Percentiles rank a stretch among this genome's conserved stretches.
These are phyloP conservation scores for Athelia psychrophila DNA, from an alignment of 1,284 basidiomycete genomes.

Conservation along the genomic window DNA sequence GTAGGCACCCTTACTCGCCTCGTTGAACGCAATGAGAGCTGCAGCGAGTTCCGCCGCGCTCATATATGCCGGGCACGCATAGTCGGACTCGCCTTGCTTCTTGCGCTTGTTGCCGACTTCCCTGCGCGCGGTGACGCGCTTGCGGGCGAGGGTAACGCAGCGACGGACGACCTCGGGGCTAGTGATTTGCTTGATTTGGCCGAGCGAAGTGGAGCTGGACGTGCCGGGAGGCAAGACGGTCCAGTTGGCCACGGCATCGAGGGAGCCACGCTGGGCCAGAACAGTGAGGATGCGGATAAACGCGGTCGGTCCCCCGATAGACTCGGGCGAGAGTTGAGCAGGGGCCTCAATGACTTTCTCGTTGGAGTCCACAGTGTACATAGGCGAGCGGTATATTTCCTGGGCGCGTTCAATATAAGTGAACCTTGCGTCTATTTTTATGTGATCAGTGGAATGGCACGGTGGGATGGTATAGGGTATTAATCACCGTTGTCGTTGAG, in stretches of 20 bases:
- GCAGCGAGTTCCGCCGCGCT: conserved; percentile 26
- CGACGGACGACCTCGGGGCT: conserved; percentile 18
- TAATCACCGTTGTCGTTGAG: background rate
- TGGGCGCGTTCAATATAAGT: conserved; percentile 11
- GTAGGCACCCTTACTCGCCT: conserved; percentile 19
- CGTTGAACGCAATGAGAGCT: conserved; percentile 23
- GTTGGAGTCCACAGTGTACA: conserved; percentile 12
- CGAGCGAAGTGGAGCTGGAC: conserved; percentile 12
- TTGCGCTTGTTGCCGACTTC: conserved; percentile 17
- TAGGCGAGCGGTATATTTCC: conserved; percentile 17
- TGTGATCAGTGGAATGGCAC: no score
- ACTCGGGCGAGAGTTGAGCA: conserved; percentile 15
- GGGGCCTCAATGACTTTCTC: conserved; percentile 13
- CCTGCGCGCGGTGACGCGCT: conserved; percentile 14
- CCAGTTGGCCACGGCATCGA: conserved; percentile 14
- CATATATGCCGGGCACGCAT: conserved; percentile 19
- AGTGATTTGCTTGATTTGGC: conserved; percentile 24
- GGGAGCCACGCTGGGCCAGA: conserved; percentile 18
- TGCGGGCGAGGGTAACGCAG: conserved; percentile 17
- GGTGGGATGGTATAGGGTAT: no score
- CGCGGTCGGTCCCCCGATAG: conserved; percentile 19
- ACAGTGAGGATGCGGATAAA: conserved; percentile 19
- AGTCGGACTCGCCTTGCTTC: conserved; percentile 9
- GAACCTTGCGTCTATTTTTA: no score
- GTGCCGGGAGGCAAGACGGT: conserved; percentile 17